Evolutionary conservation across 208 protist species (phyloP).

Genomic region (Leishmania martiniquensis): DNA sequence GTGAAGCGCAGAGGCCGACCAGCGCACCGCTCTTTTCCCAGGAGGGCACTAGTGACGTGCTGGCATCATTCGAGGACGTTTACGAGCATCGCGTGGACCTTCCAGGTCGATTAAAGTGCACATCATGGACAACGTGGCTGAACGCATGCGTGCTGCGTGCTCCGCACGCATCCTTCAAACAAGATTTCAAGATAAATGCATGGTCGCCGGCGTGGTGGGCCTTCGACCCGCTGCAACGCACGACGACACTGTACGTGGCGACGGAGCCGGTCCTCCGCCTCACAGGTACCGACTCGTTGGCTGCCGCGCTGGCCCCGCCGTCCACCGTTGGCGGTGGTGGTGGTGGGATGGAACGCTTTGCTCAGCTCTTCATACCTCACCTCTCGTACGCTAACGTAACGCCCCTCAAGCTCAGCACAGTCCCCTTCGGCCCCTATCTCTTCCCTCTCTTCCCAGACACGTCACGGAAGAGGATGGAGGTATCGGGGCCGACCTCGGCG

Average conservation of each 20-base stretch:
- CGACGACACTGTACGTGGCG: conserved; percentile 45
- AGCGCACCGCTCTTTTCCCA: conserved; percentile 1
- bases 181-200: conserved; percentile 19
- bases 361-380: conserved; percentile 45
- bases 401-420: conserved; percentile 10
- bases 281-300: conserved; percentile 22
- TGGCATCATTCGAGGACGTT: conserved; percentile 41
- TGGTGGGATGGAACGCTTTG: conserved; percentile 34
- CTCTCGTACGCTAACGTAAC: conserved; percentile 17
- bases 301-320: conserved; percentile 28
- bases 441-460: conserved; percentile 30
- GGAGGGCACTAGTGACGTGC: conserved; percentile 15
- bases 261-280: conserved; percentile 42
- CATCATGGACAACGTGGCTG: conserved; percentile 30
- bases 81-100: conserved; percentile 23
- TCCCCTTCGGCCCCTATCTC: conserved; percentile 5
- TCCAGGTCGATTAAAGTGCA: conserved; percentile 24
- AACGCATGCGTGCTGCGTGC: conserved; percentile 32
- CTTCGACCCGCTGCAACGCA: conserved; percentile 6
- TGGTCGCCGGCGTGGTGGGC: conserved; percentile 60
- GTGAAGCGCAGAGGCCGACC: too few species aligned
- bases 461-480: not conserved
- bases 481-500: not conserved
- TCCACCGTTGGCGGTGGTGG: not conserved
- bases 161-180: conserved; percentile 4